Evolutionary conservation across 139 green algal species (phyloP).

Genomic region (Chlorella sp.): DNA sequence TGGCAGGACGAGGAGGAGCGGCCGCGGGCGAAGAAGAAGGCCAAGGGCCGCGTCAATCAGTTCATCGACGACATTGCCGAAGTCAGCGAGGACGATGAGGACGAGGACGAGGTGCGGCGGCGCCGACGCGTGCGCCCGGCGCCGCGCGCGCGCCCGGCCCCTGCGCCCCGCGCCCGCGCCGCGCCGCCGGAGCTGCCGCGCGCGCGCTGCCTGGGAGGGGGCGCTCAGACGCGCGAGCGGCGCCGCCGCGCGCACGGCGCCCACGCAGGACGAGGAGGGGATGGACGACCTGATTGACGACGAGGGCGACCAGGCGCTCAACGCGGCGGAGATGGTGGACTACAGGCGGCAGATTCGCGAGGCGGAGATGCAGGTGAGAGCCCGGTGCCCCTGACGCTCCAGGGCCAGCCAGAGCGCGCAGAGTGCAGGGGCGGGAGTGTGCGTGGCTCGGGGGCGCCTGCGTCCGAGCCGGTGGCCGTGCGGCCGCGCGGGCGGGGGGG

Average conservation of each 20-base stretch:
- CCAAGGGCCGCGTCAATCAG: constrained; percentile 9
- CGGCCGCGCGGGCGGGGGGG: constrained; percentile 10
- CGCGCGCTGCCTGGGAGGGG: too few relatives aligned
- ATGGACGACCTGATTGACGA: constrained; percentile 81
- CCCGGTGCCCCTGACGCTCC: too few relatives aligned
- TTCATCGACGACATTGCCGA: constrained; percentile 90
- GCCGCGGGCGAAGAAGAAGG: constrained; percentile 1
- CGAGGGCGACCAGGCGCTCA: constrained; percentile 44
- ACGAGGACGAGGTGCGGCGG: constrained; percentile 74
- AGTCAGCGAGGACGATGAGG: constrained; percentile 83
- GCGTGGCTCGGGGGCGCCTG: too few relatives aligned
- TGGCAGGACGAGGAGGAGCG: neutral
- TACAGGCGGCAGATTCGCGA: constrained; percentile 35
- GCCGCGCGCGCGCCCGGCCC: too few relatives aligned
- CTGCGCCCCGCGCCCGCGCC: too few relatives aligned
- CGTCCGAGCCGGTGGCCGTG: too few relatives aligned
- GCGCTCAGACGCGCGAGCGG: too few relatives aligned
- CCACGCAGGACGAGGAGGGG: constrained; percentile 62
- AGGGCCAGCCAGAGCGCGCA: too few relatives aligned
- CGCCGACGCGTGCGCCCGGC: too few relatives aligned
- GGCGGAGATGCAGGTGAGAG: constrained; percentile 33
- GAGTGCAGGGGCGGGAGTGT: too few relatives aligned
- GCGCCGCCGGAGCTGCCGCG: too few relatives aligned
- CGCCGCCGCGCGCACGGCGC: too few relatives aligned
- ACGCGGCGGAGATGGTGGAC: constrained; percentile 42